phyloP scores from a whole-genome alignment of 257 asterid genomes.

The Echium plantagineum region DNA sequence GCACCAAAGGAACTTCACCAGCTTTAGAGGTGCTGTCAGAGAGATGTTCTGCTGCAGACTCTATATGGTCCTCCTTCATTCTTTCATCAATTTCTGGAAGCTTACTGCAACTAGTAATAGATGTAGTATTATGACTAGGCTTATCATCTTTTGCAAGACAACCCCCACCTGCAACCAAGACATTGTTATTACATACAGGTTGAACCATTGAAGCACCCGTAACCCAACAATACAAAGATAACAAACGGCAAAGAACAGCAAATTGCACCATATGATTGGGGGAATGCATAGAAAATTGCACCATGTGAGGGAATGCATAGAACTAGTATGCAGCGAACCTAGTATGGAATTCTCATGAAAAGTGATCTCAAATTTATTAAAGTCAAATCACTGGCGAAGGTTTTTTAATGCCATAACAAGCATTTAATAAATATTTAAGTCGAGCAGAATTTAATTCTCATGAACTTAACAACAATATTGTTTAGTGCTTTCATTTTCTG shows the following conservation, averaged over 20 bases:
- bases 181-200: constrained; percentile 1
- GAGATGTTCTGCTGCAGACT: constrained; percentile 18
- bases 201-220: background rate
- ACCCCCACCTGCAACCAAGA: constrained; percentile 30
- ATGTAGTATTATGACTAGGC: constrained; percentile 20
- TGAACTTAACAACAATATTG: background rate
- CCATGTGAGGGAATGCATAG: background rate
- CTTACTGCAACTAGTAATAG: constrained; percentile 20
- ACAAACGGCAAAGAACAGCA: background rate
- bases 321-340: background rate
- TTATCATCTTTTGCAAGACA: constrained; percentile 26
- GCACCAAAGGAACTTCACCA: constrained; percentile 8
- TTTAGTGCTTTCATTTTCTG: background rate
- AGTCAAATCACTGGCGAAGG: background rate
- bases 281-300: too few relatives aligned
- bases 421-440: background rate
- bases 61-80: constrained; percentile 16
- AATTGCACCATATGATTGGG: background rate
- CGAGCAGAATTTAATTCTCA: background rate
- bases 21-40: constrained; percentile 10
- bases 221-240: background rate
- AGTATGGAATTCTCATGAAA: background rate
- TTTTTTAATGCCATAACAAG: background rate
- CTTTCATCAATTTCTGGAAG: constrained; percentile 24
- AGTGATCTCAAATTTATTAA: background rate